These are phyloP conservation scores for Nannochloropsis oceanica DNA, from an alignment of 108 stramenopile species.

Conservation along the genomic window DNA sequence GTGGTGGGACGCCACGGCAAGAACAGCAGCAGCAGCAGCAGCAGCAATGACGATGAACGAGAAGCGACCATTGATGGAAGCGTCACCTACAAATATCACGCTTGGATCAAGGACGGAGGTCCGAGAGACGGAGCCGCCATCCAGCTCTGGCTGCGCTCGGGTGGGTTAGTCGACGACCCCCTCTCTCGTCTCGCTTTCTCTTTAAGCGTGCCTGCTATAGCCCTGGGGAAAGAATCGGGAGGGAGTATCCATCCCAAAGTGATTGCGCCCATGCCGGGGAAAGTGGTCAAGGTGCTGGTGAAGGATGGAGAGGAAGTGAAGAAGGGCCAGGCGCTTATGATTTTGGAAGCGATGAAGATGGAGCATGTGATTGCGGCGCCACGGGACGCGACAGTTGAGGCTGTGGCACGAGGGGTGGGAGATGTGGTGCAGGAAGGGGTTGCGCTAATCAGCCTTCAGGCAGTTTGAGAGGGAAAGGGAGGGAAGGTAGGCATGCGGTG, in stretches of 20 bases:
- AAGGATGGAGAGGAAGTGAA: slow-evolving; percentile 47
- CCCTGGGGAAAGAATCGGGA: neutral
- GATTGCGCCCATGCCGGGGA: slow-evolving; percentile 71
- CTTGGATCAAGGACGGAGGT: slow-evolving; percentile 55
- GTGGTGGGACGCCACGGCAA: neutral
- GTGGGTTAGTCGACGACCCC: neutral
- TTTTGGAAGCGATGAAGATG: slow-evolving; percentile 89
- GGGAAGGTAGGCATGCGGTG: neutral
- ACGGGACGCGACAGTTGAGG: slow-evolving; percentile 38
- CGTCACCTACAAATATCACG: neutral
- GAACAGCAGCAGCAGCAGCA: neutral
- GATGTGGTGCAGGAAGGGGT: slow-evolving; percentile 51
- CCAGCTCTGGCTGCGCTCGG: slow-evolving; percentile 1
- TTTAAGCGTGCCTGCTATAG: slow-evolving; percentile 32
- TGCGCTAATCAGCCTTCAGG: slow-evolving; percentile 40
- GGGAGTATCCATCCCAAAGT: slow-evolving; percentile 31
- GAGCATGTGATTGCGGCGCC: slow-evolving; percentile 54
- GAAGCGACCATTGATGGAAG: neutral
- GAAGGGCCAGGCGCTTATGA: slow-evolving; percentile 50
- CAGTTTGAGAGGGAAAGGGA: slow-evolving; percentile 1
- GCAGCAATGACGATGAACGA: neutral
- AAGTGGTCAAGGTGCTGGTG: slow-evolving; percentile 45
- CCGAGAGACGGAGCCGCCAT: neutral
- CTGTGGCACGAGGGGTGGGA: slow-evolving; percentile 32
- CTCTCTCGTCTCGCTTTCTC: neutral